Evolutionary conservation across 306 rosid species (phyloP), one percentile per base, ranked within the genome.

Genomic region (Carpinus viminea): DNA sequence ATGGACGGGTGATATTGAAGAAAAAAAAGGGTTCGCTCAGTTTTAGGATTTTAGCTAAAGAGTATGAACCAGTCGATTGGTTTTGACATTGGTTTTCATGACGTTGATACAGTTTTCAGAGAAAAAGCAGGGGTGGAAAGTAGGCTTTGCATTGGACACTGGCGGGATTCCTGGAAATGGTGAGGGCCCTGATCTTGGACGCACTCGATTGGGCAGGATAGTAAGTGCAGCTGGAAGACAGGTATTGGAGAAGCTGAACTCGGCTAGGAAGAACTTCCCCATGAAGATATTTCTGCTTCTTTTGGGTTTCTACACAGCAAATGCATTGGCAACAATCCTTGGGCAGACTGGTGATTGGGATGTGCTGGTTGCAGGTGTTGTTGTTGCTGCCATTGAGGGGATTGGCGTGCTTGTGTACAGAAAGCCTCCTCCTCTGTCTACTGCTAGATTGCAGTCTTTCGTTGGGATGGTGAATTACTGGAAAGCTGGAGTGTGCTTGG

Each of bases 331-430:
- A 76, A 95, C 98, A 26, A 95, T 95, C 89, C 98, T 95, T 3
- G 98, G 98, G 51, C 98, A 95, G 85, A 95, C 98, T 0, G 98
- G 98, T 41, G 98, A 93, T 69, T 95, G 99, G 99, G 98, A 95
- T 78, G 98, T 95, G 80, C 84, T 93, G 80, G 99, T 93, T 74
- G 99, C 99, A 3, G 99, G 99, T 43, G 74, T 95, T 31, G 99
- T 93, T 70, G 99, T 95, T 73, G 93, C 98, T 57, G 97, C 93
- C 83, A 89, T 95, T 52, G 99, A 95, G 83, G 97, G 99, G 64
- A 95, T 95, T 53, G 99, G 99, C 38, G 82, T 91, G 89, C 96
- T 95, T 21, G 85, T 91, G 94, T 95, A 95, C 74, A 86, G 70
- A 89, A 95, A 84, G 77, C 89, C 90, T 43, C 84, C 91, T 36